A percentile compares a stretch with the other conserved stretches of the same genome.
phyloP scores from a whole-genome alignment of 2,329 filamentous ascomycete genomes.

The Colletotrichum filicis region DNA sequence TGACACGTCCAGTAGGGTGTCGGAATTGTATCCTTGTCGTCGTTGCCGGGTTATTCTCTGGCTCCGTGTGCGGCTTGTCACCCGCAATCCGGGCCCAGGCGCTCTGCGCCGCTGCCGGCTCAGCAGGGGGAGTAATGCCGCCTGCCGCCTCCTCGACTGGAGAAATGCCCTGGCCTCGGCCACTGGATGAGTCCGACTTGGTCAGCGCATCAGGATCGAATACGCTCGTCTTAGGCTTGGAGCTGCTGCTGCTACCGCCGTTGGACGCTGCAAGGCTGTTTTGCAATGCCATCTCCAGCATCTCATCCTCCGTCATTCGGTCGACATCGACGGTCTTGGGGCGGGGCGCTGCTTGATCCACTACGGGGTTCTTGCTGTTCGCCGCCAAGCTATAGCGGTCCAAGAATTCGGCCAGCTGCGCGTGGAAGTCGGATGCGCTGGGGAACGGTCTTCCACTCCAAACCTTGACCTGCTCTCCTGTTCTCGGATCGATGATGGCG shows the following conservation, averaged over 20 bases:
- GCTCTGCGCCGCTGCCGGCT: conserved; percentile 41
- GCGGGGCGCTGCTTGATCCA: conserved; percentile 77
- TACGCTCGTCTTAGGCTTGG: conserved; percentile 61
- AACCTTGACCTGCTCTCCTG: conserved; percentile 95
- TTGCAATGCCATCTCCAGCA: conserved; percentile 92
- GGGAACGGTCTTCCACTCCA: conserved; percentile 91
- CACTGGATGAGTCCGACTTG: conserved; percentile 64
- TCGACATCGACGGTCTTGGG: conserved; percentile 79
- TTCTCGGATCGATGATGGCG: conserved; percentile 93
- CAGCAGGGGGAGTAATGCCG: conserved; percentile 18
- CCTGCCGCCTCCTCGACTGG: conserved; percentile 37
- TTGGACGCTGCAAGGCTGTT: conserved; percentile 77
- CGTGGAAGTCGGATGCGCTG: conserved; percentile 81
- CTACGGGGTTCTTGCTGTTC: conserved; percentile 92
- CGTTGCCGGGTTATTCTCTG: conserved; percentile 73
- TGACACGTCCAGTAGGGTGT: conserved; percentile 84
- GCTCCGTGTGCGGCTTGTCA: conserved; percentile 80
- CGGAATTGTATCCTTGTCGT: conserved; percentile 94
- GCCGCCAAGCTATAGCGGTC: conserved; percentile 92
- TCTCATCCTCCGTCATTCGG: conserved; percentile 95
- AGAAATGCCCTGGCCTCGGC: conserved; percentile 58
- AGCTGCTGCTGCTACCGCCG: conserved; percentile 46
- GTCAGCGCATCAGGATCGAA: conserved; percentile 91
- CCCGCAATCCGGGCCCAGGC: conserved; percentile 79
- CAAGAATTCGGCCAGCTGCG: conserved; percentile 94